These are phyloP conservation scores for Ambrosia artemisiifolia DNA, from an alignment of 129 eudicot species.

Conservation along the genomic window DNA sequence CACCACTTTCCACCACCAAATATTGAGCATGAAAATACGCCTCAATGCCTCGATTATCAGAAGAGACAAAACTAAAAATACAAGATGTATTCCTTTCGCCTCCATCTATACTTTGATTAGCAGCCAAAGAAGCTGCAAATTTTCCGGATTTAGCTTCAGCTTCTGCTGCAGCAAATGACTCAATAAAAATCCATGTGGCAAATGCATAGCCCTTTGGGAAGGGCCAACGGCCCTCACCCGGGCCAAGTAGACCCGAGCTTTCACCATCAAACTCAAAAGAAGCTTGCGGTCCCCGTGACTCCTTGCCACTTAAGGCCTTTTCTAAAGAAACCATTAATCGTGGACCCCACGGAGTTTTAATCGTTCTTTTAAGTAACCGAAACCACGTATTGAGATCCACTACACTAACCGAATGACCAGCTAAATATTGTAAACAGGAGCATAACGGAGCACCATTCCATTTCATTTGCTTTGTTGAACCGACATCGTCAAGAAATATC, in stretches of 20 bases:
- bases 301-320: conserved; percentile 79
- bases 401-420: conserved; percentile 81
- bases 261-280: conserved; percentile 97
- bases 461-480: conserved; percentile 44
- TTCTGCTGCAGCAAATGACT: conserved; percentile 78
- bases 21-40: conserved; percentile 90
- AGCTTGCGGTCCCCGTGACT: conserved; percentile 76
- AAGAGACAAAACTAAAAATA: conserved; percentile 83
- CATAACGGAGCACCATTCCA: conserved; percentile 93
- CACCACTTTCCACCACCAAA: conserved; percentile 79
- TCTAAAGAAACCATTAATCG: conserved; percentile 70
- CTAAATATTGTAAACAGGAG: conserved; percentile 76
- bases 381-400: conserved; percentile 73
- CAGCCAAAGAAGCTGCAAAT: conserved; percentile 64
- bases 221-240: conserved; percentile 98
- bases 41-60: conserved; percentile 93
- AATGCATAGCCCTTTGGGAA: conserved; percentile 77
- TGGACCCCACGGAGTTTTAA: conserved; percentile 67
- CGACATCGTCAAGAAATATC: conserved; percentile 55
- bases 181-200: conserved; percentile 91
- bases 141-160: conserved; percentile 76
- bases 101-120: conserved; percentile 75
- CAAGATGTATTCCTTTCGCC: conserved; percentile 86
- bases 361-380: conserved; percentile 46
- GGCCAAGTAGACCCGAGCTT: conserved; percentile 87